phyloP scores from a whole-genome alignment of 495 filamentous ascomycete genomes.

The Penicillium waksmanii region DNA sequence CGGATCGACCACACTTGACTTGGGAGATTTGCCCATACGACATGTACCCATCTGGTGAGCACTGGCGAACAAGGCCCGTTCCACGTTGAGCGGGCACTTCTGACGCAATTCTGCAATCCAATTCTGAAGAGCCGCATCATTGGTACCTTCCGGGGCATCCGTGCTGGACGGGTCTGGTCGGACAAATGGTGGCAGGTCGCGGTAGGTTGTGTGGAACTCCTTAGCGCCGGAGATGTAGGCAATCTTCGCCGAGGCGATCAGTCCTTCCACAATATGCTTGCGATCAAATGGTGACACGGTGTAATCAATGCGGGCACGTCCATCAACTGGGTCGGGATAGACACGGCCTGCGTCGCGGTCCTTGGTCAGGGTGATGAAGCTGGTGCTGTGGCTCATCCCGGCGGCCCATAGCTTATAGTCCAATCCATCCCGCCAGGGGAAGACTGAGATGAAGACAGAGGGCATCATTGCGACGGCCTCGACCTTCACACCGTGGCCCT shows the following conservation, averaged over 20 bases:
- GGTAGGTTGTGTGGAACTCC: slow-evolving; percentile 69
- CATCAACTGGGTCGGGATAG: slow-evolving; percentile 71
- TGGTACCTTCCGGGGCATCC: slow-evolving; percentile 56
- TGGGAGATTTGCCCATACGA: slow-evolving; percentile 67
- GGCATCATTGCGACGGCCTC: slow-evolving; percentile 73
- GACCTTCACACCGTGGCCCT: slow-evolving; percentile 84
- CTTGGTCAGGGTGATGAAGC: slow-evolving; percentile 69
- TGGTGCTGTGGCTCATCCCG: slow-evolving; percentile 63
- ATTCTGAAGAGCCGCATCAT: slow-evolving; percentile 64
- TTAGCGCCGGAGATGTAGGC: slow-evolving; percentile 73
- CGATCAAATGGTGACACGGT: slow-evolving; percentile 70
- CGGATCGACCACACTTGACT: slow-evolving; percentile 73
- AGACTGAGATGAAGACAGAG: slow-evolving; percentile 54
- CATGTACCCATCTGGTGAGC: slow-evolving; percentile 95
- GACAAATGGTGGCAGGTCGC: slow-evolving; percentile 67
- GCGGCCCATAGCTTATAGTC: slow-evolving; percentile 69
- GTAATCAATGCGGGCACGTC: slow-evolving; percentile 67
- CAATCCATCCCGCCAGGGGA: slow-evolving; percentile 66
- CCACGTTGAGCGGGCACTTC: slow-evolving; percentile 50
- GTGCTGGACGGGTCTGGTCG: slow-evolving; percentile 45
- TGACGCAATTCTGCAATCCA: slow-evolving; percentile 69
- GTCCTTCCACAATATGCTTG: slow-evolving; percentile 68
- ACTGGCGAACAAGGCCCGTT: slow-evolving; percentile 55
- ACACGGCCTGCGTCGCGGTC: slow-evolving; percentile 76
- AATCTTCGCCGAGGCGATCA: slow-evolving; percentile 73